Conservation (phyloP, 352 stramenopile species). For the Globisporangium emineosum region DNA sequence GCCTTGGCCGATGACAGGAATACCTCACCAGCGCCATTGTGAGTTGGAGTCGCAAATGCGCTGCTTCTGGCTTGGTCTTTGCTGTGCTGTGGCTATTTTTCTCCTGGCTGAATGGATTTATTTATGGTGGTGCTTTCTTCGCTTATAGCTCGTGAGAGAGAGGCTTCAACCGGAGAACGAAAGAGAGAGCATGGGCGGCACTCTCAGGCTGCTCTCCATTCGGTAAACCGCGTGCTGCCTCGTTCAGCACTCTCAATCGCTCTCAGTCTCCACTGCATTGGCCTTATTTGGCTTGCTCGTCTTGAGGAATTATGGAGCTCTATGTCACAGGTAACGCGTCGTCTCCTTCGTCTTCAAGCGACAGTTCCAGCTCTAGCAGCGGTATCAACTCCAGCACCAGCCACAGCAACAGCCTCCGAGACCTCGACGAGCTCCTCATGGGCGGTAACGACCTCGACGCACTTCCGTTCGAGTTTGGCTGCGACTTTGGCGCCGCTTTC, state of each 20-base stretch:
- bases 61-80: not conserved
- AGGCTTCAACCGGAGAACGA: constrained; percentile 1
- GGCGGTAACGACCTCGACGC: constrained; percentile 26
- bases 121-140: not conserved
- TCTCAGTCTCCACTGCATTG: not conserved
- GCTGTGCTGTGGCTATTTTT: not conserved
- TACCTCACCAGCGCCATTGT: not conserved
- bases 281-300: not conserved
- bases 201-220: constrained; percentile 8
- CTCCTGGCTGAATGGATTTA: not conserved
- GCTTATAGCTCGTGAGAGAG: constrained; percentile 3
- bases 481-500: constrained; percentile 36
- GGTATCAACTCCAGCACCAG: not conserved
- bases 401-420: constrained; percentile 20
- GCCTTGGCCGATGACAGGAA: not conserved
- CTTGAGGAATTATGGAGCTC: constrained; percentile 8
- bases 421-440: constrained; percentile 38
- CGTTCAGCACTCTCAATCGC: not conserved
- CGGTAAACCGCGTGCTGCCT: constrained; percentile 10
- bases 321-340: not conserved
- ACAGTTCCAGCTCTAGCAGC: constrained; percentile 1
- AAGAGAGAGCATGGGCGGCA: not conserved
- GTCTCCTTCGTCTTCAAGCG: not conserved
- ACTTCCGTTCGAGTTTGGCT: constrained; percentile 40
- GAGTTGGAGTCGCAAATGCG: not conserved